Percentiles rank a stretch among this genome's conserved stretches.
Conservation (phyloP, 2,329 filamentous ascomycete genomes). For the Blastomyces parvus region DNA sequence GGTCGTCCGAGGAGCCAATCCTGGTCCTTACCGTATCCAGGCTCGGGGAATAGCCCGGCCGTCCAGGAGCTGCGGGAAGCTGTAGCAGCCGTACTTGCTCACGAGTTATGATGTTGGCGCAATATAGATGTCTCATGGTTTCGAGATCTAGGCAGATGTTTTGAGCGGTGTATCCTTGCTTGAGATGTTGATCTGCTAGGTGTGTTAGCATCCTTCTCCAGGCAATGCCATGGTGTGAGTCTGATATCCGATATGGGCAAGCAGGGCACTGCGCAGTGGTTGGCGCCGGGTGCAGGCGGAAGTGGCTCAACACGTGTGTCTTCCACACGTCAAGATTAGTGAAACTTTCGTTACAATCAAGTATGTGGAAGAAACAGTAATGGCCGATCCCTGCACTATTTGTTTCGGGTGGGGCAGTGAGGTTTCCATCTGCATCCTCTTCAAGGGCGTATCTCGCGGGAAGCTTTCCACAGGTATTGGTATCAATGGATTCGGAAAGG, state of each 20-base stretch:
- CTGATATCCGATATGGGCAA: conserved; percentile 24
- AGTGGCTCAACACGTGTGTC: conserved; percentile 38
- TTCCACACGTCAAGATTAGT: conserved; percentile 33
- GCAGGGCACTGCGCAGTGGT: conserved; percentile 36
- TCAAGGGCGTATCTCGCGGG: conserved; percentile 21
- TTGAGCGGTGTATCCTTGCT: conserved; percentile 33
- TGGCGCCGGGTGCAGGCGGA: conserved; percentile 33
- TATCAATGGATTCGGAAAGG: conserved; percentile 26
- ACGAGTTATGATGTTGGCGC: conserved; percentile 33
- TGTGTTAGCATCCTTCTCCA: conserved; percentile 38
- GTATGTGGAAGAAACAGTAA: conserved; percentile 37
- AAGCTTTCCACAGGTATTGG: conserved; percentile 20
- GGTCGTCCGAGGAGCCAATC: conserved; percentile 33
- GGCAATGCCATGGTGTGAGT: conserved; percentile 22
- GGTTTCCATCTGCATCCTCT: conserved; percentile 23
- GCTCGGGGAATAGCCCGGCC: conserved; percentile 30
- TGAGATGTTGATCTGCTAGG: conserved; percentile 33
- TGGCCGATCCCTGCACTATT: neutral
- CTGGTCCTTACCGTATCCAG: conserved; percentile 29
- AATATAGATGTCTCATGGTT: conserved; percentile 39
- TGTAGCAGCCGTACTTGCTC: conserved; percentile 38
- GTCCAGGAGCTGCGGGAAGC: conserved; percentile 29
- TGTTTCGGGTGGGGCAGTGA: conserved; percentile 19
- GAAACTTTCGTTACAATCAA: conserved; percentile 36
- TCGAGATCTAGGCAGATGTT: conserved; percentile 35